These are phyloP conservation scores for Dothiorella sarmentorum DNA, from an alignment of 2,329 filamentous ascomycete genomes.

Conservation along the genomic window DNA sequence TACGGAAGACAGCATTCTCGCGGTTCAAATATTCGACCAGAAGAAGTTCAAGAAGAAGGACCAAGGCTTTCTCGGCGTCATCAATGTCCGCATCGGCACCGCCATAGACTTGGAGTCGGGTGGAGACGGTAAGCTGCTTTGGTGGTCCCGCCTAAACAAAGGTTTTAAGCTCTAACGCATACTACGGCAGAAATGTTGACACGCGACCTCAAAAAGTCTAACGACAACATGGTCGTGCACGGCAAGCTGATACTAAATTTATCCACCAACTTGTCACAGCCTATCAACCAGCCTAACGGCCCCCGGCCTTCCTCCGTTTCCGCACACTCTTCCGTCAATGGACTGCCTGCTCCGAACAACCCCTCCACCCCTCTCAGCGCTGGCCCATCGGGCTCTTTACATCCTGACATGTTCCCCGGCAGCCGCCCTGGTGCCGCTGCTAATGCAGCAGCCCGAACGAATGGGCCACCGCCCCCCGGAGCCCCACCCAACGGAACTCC, in stretches of 20 bases:
- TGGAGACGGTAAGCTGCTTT: conserved; percentile 70
- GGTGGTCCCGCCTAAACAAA: neutral
- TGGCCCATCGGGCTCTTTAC: conserved; percentile 31
- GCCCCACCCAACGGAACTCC: conserved; percentile 42
- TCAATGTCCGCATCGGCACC: conserved; percentile 94
- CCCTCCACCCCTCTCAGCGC: conserved; percentile 13
- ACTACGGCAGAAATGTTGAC: conserved; percentile 80
- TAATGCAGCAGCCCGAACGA: conserved; percentile 28
- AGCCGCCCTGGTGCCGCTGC: conserved; percentile 27
- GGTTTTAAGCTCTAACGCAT: conserved; percentile 25
- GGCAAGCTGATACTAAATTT: conserved; percentile 96
- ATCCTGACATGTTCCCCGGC: conserved; percentile 37
- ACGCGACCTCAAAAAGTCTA: conserved; percentile 93
- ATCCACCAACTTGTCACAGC: conserved; percentile 79
- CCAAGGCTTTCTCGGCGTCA: conserved; percentile 94
- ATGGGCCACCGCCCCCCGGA: conserved; percentile 27
- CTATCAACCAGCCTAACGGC: conserved; percentile 46
- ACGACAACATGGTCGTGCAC: conserved; percentile 95
- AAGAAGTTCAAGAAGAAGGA: conserved; percentile 99
- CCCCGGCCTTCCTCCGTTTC: conserved; percentile 23
- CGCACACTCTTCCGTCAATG: conserved; percentile 36
- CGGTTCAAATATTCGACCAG: conserved; percentile 98
- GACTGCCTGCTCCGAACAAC: conserved; percentile 29
- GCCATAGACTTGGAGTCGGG: conserved; percentile 86
- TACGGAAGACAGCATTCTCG: conserved; percentile 92